Evolutionary conservation across 1,139 yeast genomes (phyloP).

Genomic region (Casaregolazyma suthepensis): DNA sequence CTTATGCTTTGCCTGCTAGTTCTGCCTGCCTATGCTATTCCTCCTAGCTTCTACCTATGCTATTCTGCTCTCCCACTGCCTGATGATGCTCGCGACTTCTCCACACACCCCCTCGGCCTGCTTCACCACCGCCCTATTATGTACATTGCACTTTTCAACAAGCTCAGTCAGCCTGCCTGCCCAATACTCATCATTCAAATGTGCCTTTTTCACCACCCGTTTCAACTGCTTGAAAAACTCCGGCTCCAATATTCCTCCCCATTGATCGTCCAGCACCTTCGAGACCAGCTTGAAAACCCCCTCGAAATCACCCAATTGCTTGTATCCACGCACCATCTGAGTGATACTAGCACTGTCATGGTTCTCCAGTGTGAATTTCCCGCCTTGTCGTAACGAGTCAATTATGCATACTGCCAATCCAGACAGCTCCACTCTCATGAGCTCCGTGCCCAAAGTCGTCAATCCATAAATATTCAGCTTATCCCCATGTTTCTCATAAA

Average conservation of each 20-base stretch:
- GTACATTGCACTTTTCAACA: constrained; percentile 11
- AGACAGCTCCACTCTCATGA: constrained; percentile 14
- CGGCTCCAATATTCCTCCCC: constrained; percentile 14
- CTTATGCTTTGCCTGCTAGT: background rate
- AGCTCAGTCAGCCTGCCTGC: constrained; percentile 11
- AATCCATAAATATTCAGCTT: constrained; percentile 10
- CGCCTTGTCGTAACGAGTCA: constrained; percentile 18
- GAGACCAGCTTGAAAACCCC: constrained; percentile 11
- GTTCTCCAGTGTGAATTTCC: constrained; percentile 14
- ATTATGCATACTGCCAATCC: constrained; percentile 16
- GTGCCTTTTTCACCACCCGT: constrained; percentile 8
- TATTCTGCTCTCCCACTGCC: constrained; percentile 1
- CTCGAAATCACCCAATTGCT: constrained; percentile 10
- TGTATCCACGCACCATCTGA: constrained; percentile 16
- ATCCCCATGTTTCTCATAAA: constrained; percentile 4
- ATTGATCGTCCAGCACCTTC: constrained; percentile 15
- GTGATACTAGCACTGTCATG: constrained; percentile 20
- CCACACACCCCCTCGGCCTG: constrained; percentile 12
- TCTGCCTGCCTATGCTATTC: background rate
- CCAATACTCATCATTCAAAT: constrained; percentile 2
- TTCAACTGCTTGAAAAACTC: constrained; percentile 17
- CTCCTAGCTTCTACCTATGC: too few relatives aligned
- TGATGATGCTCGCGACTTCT: constrained; percentile 12
- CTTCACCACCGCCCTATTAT: constrained; percentile 10
- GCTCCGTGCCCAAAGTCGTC: constrained; percentile 18